Base-by-base conservation (phyloP, 1,284 basidiomycete species). In the Austroboletus rostrupii region DNA sequence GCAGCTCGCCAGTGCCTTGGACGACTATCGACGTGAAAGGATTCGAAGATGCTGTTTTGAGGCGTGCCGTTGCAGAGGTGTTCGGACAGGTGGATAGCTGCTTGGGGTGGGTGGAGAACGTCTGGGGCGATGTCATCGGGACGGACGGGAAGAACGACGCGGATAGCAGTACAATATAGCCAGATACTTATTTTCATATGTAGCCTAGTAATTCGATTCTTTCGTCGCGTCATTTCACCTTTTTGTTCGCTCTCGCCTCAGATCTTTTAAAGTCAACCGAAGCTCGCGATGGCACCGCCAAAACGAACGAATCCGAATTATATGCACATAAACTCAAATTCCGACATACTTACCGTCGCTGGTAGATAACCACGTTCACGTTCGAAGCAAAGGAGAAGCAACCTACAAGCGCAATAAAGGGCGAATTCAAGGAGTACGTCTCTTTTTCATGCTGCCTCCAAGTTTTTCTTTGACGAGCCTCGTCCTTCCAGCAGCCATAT, bases 401-500 rank as follows among this genome's bases (percentile, higher is more conserved):
- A n/a, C 62, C 1, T 69, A 72, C 47, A 73, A 69, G 55, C 65
- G 65, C 44, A 72, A 70, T 65, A 71, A n/a, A 75, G 55, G 61
- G 67, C 19, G 79, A 79, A 54, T 70, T 72, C 3, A 81, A 79
- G 59, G 81, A 81, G 80, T 78, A 43, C 45, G 73, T 60, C 42
- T 26, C 21, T 32, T n/a, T 21, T 43, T 47, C 14, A 20, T 12
- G 7, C 12, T 19, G 2, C 3, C 19, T 43, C 16, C 23, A 21
- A 29, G 14, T 36, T 7, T 41, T 35, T 38, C 14, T 47, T 45
- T 47, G 21, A 51, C 19, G 20, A 32, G 21, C 16, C 17, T 37
- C 13, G 9, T 56, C 35, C 32, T 21, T 52, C 26, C 61, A 88
- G 84, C 83, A 82, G 79, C 77, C 83, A 1, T 95, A 95, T 61